Evolutionary conservation across 2,329 filamentous ascomycete species (phyloP), one percentile per base, ranked within the genome.

Genomic region (Botrytis pseudocinerea): DNA sequence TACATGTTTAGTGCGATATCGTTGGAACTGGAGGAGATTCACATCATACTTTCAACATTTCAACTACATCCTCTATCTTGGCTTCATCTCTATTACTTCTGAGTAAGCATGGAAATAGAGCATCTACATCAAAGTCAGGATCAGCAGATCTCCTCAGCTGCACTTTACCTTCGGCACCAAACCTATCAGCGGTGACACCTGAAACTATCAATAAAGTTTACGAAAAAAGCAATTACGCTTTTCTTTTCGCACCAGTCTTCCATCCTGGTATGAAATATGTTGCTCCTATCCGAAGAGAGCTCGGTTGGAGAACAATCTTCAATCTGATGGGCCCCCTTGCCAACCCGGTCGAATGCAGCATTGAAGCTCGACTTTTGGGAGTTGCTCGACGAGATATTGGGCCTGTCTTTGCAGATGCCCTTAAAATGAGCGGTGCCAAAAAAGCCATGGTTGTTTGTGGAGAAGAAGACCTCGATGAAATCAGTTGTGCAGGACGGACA

Each of bases 21-120:
- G 96, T 99, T 73, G 96, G 96, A 78, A 99, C 96, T 12, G 96
- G 96, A 77, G 96, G 96, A 80, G 96, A 99, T 84, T 92, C 92
- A 32, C 95, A 98, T 86, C 94, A 97, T 82, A 99, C 96, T 48
- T 99, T 97, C 89, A 99, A 99, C 83, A 95, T 99, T 81, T 96
- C 92, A 78, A 99, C 96, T 7, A 97, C 96, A 10, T 90, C 96
- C 3, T 97, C 94, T 28, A 98, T 99, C 80, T 86, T 99, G 66
- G 94, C 93, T 64, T 97, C 94, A 9, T 90, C 94, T 7, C 85
- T 97, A 42, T 88, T 99, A 51, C 87, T 97, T 79, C 87, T 97
- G 73, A 93, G 93, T 77, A 99, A 99, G 85, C 96, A 99, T 84
- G 96, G 96, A 76, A 99, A 99, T 85, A 91, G 92, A 77, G 95